These are phyloP conservation scores for Coelastrella sp. DNA, from an alignment of 139 green algal species.

Conservation along the genomic window DNA sequence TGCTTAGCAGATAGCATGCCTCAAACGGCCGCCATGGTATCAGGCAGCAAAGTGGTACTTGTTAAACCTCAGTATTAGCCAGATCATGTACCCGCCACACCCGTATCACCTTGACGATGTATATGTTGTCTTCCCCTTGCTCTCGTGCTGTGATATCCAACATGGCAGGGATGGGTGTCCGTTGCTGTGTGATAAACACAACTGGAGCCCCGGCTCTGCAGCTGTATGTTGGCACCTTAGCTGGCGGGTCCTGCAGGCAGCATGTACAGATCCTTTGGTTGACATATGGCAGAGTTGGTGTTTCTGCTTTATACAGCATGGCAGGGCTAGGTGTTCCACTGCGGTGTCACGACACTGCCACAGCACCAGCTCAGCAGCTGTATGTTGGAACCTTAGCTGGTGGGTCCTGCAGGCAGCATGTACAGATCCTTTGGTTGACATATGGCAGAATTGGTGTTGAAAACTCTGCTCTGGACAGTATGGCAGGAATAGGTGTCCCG, in stretches of 20 bases:
- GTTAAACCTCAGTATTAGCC: too few species aligned
- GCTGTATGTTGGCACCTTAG: conserved; percentile 50
- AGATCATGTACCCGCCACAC: background rate
- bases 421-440: too few species aligned
- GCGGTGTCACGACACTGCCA: too few species aligned
- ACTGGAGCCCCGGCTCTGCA: conserved; percentile 38
- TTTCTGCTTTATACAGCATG: background rate
- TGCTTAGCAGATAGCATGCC: too few species aligned
- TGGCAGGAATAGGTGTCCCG: background rate
- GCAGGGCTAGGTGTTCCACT: too few species aligned
- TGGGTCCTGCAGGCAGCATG: too few species aligned
- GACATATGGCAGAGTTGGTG: background rate
- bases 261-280: too few species aligned
- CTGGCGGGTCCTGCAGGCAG: conserved; percentile 30
- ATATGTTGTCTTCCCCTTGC: conserved; percentile 41
- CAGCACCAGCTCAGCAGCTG: too few species aligned
- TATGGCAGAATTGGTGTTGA: background rate
- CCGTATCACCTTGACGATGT: conserved; percentile 29
- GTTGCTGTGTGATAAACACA: conserved; percentile 14
- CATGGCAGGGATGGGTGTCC: background rate
- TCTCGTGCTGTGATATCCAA: conserved; percentile 17
- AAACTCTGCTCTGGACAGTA: background rate
- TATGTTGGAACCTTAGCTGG: too few species aligned
- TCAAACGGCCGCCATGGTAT: too few species aligned
- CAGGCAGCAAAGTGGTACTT: too few species aligned